Percentiles rank a stretch among this genome's conserved stretches.
These are phyloP conservation scores for Elaphomyces granulatus DNA, from an alignment of 495 filamentous ascomycete species.

Conservation along the genomic window DNA sequence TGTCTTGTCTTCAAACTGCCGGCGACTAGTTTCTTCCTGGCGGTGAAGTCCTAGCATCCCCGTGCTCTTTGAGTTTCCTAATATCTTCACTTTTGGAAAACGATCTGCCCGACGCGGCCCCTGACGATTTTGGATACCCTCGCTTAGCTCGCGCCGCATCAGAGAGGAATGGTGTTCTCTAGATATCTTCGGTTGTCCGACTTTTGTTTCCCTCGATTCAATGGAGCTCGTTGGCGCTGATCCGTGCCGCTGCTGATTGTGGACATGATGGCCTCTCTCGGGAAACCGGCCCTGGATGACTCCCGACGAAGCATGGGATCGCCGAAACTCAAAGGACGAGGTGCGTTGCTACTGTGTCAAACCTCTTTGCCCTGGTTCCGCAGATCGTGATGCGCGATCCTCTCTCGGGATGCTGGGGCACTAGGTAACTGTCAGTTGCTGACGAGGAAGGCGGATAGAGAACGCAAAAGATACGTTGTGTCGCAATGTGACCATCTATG, in stretches of 20 bases:
- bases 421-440: no score
- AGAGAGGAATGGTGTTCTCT: constrained; percentile 33
- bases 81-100: no score
- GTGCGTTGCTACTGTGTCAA: constrained; percentile 23
- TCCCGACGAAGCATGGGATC: constrained; percentile 37
- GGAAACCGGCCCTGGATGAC: constrained; percentile 31
- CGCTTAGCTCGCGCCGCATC: neutral
- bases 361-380: neutral
- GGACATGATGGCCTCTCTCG: constrained; percentile 31
- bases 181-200: constrained; percentile 17
- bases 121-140: neutral
- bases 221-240: constrained; percentile 32
- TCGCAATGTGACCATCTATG: constrained; percentile 88
- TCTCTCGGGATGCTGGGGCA: no score
- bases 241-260: constrained; percentile 15
- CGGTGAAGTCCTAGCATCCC: no score
- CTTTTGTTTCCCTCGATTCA: constrained; percentile 22
- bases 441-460: constrained; percentile 23
- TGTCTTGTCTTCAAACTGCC: no score
- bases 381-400: no score
- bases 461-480: constrained; percentile 77
- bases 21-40: no score
- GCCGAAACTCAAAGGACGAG: constrained; percentile 49
- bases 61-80: no score
- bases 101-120: no score